Base-by-base conservation (phyloP, 1,284 basidiomycete genomes). In the Ceratobasidium sp. region DNA sequence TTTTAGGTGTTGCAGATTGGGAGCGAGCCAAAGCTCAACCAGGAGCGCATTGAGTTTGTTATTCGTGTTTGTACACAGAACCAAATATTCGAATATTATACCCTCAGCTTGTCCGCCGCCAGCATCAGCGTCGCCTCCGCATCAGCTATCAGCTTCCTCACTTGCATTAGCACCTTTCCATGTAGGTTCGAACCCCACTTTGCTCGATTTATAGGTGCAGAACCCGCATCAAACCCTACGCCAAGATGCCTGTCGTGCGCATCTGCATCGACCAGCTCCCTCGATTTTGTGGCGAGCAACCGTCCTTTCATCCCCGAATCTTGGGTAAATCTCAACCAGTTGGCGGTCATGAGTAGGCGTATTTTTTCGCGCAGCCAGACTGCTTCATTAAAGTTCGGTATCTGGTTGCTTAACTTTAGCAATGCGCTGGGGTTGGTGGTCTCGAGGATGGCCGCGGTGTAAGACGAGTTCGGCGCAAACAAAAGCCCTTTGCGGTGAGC, bases 211-310 rank as follows among this genome's bases (percentile, higher is more conserved):
- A 78, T 78, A 75, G 84, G 72, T 24, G 88, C 88, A 74, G 84
- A 84, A 77, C 83, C 83, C 79, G 83, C 84, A 3, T 84, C 84
- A 77, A 83, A 87, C 27, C 88, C 88, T 74, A 90, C 85, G 0
- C 88, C 88, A 88, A 90, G 43, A 89, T 86, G 59, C 27, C 37
- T 73, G 79, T 89, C 88, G n/a, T 82, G 77, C n/a, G 88, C 87
- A 79, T 86, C 88, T 8, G 88, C 87, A 79, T 90, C 88, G 0
- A 87, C 86, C 39, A 89, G 77, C 72, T 76, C 79, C 77, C 82
- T 85, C 3, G 83, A 81, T 22, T 85, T 85, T 1, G 87, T 89
- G 8, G 64, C 83, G 16, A 88, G 65, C 73, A 89, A 76, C 76
- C 85, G 89, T 77, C 83, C 83, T 77, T 86, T 76, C 78, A 84